Evolutionary conservation across 2,329 filamentous ascomycete genomes (phyloP).

Genomic region (Fulvia fulva): DNA sequence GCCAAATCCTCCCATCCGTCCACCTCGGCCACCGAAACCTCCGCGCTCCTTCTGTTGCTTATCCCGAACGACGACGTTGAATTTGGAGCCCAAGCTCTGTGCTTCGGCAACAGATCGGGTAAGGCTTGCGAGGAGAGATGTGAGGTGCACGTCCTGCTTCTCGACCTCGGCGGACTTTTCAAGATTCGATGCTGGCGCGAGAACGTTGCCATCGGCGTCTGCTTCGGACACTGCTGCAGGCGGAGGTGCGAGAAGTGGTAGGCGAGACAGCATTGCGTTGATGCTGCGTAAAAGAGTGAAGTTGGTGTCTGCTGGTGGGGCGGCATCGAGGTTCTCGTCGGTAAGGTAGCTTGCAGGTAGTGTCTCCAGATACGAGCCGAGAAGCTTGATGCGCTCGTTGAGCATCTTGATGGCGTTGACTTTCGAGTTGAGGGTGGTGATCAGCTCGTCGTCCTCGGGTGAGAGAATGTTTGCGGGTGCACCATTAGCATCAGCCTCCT

Average conservation of each 20-base stretch:
- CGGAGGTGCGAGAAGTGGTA: conserved; percentile 79
- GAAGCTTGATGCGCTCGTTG: conserved; percentile 55
- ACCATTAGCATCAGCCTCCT: conserved; percentile 33
- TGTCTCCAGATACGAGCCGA: conserved; percentile 66
- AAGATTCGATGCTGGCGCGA: conserved; percentile 47
- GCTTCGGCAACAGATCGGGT: conserved; percentile 68
- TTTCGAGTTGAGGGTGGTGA: conserved; percentile 73
- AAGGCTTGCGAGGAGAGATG: conserved; percentile 70
- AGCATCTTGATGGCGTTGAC: conserved; percentile 93
- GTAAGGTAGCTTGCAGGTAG: conserved; percentile 64
- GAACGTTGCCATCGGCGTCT: conserved; percentile 35
- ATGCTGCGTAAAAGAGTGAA: conserved; percentile 81
- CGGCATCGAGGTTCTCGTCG: conserved; percentile 37
- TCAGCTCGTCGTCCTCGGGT: conserved; percentile 62
- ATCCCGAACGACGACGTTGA: conserved; percentile 44
- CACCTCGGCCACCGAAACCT: conserved; percentile 8
- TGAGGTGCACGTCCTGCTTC: conserved; percentile 76
- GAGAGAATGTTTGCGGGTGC: conserved; percentile 45
- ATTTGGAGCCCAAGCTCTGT: conserved; percentile 73
- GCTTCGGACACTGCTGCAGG: conserved; percentile 54
- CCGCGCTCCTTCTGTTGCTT: conserved; percentile 34
- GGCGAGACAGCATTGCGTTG: conserved; percentile 75
- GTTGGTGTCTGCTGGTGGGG: conserved; percentile 44
- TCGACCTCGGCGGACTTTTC: conserved; percentile 58
- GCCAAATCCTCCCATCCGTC: conserved; percentile 12